These are phyloP conservation scores for Lophiotrema nucula DNA, from an alignment of 495 filamentous ascomycete species.

Conservation along the genomic window DNA sequence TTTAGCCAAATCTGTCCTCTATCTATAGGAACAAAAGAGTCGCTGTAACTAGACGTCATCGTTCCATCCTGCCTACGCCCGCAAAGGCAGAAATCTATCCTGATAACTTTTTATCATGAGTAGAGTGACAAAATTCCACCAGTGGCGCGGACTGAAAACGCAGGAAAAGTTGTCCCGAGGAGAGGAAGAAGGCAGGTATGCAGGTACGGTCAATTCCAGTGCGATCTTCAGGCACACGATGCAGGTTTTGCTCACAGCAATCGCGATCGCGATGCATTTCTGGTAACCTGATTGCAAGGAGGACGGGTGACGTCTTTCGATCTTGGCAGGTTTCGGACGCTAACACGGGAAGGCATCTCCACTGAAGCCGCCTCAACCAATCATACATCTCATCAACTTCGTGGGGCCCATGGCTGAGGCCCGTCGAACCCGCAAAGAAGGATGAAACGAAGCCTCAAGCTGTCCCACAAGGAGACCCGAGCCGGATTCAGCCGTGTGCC, in stretches of 20 bases:
- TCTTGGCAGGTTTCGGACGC: constrained; percentile 11
- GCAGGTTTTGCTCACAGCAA: neutral
- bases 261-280: constrained; percentile 19
- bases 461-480: neutral
- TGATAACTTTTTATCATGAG: too few relatives aligned
- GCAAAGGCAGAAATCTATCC: too few relatives aligned
- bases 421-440: neutral
- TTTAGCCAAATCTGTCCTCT: too few relatives aligned
- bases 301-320: constrained; percentile 10
- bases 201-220: constrained; percentile 16
- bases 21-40: too few relatives aligned
- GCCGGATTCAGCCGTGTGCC: constrained; percentile 19
- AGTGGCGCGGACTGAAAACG: too few relatives aligned
- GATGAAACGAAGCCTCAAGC: neutral
- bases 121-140: too few relatives aligned
- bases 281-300: constrained; percentile 4
- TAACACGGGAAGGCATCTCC: neutral
- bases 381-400: too few relatives aligned
- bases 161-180: too few relatives aligned
- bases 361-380: neutral
- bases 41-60: too few relatives aligned
- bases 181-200: too few relatives aligned
- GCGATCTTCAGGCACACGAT: neutral
- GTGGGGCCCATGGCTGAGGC: neutral
- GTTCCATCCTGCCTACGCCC: too few relatives aligned